Evolutionary conservation across 2,329 filamentous ascomycete species (phyloP), one percentile per base, ranked within the genome.

Genomic region (Pseudogymnoascus sp.): DNA sequence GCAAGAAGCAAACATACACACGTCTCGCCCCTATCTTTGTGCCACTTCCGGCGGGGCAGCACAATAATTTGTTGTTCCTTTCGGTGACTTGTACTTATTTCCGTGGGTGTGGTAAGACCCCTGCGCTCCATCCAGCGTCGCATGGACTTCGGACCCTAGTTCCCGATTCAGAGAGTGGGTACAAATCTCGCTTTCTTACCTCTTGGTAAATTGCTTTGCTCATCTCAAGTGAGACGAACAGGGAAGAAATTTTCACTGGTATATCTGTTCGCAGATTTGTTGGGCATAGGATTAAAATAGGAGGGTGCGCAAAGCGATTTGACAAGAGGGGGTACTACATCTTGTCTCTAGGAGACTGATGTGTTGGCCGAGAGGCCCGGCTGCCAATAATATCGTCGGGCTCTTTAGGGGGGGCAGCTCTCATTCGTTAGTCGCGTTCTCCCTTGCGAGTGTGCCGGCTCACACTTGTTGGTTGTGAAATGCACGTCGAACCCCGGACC

Each of bases 381-480:
- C 28, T 57, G 6, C 51, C 51, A 57, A 57, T 57, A 13, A 6
- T 57, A 25, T 57, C 16, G 28, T 57, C 16, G 28, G 51, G 28
- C 28, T 36, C 28, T 57, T 25, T 34, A 4, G 10, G 51, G 16
- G 3, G 28, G n/a, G 3, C 13, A 2, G 51, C 5, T 57, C 51
- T 57, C n/a, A 57, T 57, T 57, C 51, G 51, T 57, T 57, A 10
- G 51, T 57, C n/a, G 28, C 51, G 7, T 19, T 31, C 16, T 28
- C 51, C n/a, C 51, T 57, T 57, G 48, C 28, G 51, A 34, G 16
- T 57, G 51, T 13, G 28, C 51, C 28, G 28, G 28, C 51, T 57
- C n/a, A n/a, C n/a, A 36, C 51, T 57, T 57, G 51, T 57, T 57
- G 51, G 51, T 57, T 57, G 51, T 57, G 51, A 57, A 57, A 57